Conservation (phyloP, 768 basidiomycete species). For the Suillus variegatus region DNA sequence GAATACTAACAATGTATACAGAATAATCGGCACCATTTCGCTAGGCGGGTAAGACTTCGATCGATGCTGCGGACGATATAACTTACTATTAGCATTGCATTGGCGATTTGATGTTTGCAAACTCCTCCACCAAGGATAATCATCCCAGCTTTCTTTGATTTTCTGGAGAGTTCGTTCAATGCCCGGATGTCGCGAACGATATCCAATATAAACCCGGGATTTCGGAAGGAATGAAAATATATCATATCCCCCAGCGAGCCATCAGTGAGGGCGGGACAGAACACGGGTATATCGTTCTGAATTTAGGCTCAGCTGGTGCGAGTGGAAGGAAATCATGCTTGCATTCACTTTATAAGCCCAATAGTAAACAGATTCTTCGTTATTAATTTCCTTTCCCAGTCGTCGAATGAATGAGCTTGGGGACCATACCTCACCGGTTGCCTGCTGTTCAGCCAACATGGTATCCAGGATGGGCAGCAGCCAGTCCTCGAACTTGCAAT, state of each 20-base stretch:
- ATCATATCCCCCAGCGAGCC: constrained; percentile 99
- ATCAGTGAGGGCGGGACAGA: constrained; percentile 97
- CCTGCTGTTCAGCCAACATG: constrained; percentile 88
- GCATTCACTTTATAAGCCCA: constrained; percentile 96
- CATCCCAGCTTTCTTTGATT: constrained; percentile 94
- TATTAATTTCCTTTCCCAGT: constrained; percentile 95
- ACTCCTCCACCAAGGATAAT: constrained; percentile 97
- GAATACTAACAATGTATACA: constrained; percentile 79
- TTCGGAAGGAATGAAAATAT: constrained; percentile 95
- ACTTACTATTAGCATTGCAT: constrained; percentile 96
- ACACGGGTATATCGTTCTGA: constrained; percentile 97
- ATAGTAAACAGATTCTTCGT: constrained; percentile 97
- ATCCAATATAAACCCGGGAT: constrained; percentile 83
- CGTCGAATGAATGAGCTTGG: constrained; percentile 93
- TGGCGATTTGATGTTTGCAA: constrained; percentile 99
- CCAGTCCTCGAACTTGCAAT: constrained; percentile 99
- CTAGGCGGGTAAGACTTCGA: constrained; percentile 40
- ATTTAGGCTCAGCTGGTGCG: constrained; percentile 26
- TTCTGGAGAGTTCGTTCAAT: constrained; percentile 87
- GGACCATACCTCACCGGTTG: constrained; percentile 73
- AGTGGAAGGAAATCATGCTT: constrained; percentile 17
- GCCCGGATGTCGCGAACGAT: constrained; percentile 93
- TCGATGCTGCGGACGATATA: constrained; percentile 3
- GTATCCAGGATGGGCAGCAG: constrained; percentile 89
- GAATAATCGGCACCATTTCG: constrained; percentile 98